Conservation (phyloP, 164 flowering plant species). For the Chimonanthus salicifolius region DNA sequence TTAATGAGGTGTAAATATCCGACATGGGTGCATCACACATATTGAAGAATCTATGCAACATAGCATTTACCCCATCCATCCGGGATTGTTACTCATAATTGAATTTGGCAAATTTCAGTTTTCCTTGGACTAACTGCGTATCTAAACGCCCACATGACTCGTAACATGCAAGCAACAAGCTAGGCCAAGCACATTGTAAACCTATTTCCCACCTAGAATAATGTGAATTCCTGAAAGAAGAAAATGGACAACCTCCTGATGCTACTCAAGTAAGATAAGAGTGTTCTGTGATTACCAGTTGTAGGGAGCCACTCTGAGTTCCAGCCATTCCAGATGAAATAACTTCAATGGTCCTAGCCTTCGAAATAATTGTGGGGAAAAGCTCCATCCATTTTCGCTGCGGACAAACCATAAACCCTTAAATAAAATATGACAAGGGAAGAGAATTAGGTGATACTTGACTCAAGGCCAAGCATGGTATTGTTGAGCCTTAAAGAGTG, state of each 20-base stretch:
- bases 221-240: conserved; percentile 1
- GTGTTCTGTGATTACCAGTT: conserved; percentile 40
- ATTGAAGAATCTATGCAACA: too few species aligned
- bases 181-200: too few species aligned
- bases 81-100: too few species aligned
- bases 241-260: not conserved
- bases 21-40: too few species aligned
- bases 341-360: conserved; percentile 41
- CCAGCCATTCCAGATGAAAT: conserved; percentile 45
- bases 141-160: too few species aligned
- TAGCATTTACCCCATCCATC: too few species aligned
- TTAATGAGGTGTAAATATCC: too few species aligned
- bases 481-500: not conserved
- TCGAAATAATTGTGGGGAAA: conserved; percentile 59
- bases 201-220: not conserved
- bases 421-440: not conserved
- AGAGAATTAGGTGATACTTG: not conserved
- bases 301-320: conserved; percentile 49
- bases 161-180: too few species aligned
- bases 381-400: conserved; percentile 64
- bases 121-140: too few species aligned
- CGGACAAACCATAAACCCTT: not conserved
- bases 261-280: not conserved
- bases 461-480: not conserved
- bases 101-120: too few species aligned